A percentile compares a stretch with the other conserved stretches of the same genome.
These are phyloP conservation scores for Phytopythium kandeliae DNA, from an alignment of 352 stramenopile species.

Conservation along the genomic window DNA sequence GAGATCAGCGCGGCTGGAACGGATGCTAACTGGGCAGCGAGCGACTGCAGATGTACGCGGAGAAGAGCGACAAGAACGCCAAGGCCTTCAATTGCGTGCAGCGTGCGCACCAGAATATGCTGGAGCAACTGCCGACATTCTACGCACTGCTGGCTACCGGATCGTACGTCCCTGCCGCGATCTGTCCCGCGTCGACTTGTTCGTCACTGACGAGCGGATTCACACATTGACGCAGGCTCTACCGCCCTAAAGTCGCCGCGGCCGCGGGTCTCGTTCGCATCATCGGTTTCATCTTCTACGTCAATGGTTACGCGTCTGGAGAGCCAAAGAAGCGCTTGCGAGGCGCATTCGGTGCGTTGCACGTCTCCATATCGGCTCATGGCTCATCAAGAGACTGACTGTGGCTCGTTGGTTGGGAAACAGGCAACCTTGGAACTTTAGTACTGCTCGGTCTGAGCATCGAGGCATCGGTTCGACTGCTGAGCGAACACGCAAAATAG, in stretches of 20 bases:
- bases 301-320: constrained; percentile 30
- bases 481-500: constrained; percentile 8
- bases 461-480: constrained; percentile 20
- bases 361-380: neutral
- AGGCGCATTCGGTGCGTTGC: constrained; percentile 26
- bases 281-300: constrained; percentile 37
- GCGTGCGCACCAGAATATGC: constrained; percentile 76
- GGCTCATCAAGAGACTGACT: neutral
- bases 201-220: neutral
- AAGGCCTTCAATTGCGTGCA: constrained; percentile 83
- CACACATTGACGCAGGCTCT: constrained; percentile 19
- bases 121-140: constrained; percentile 52
- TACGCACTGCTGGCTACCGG: constrained; percentile 30
- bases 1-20: neutral
- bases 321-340: constrained; percentile 31
- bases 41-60: constrained; percentile 33
- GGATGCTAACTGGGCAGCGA: neutral
- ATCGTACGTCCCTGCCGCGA: constrained; percentile 16
- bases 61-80: constrained; percentile 62
- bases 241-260: constrained; percentile 30
- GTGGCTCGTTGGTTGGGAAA: neutral
- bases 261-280: constrained; percentile 26
- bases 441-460: constrained; percentile 22
- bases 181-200: neutral
- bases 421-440: constrained; percentile 18